Base-by-base conservation (phyloP, 78 protist genomes). In the Speleostelium caveatum region DNA sequence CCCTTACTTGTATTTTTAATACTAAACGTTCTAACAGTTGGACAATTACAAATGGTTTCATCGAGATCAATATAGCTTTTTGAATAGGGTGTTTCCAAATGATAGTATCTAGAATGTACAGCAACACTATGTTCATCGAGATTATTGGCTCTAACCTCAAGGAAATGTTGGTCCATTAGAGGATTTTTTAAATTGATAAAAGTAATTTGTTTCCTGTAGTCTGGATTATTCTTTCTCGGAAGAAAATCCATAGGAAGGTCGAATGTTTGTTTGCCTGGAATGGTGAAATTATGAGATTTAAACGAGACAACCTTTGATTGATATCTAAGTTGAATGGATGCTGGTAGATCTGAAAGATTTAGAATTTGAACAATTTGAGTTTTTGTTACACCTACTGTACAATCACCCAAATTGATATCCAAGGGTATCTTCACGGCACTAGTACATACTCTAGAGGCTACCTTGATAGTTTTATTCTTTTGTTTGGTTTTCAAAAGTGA, bases 181-280 rank as follows among this genome's bases (percentile, higher is more conserved):
- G 89, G 73, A 49, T 75, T 88, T n/a, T 30, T 67, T 21, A 55
- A 2, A 71, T 94, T 94, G 79, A 75, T 33, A 45, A 94, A 68
- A 1, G 93, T 76, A 55, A 95, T 75, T 63, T 92, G 95, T 39
- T 95, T 95, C 42, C 86, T 86, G n/a, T 95, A 95, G 30, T 91
- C 89, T 14, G 96, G 95, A 42, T 86, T 92, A 42, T 85, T 93
- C 67, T 80, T 91, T n/a, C 94, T 55, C 3, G 96, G 95, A 24
- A 79, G 33, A 30, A 86, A 67, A 21, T 71, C 86, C 63, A 90
- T 45, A 26, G 26, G 79, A 30, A 92, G 35, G 45, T 73, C 89
- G 45, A 19, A 33, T 19, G 88, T 22, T 86, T 91, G 93, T 21
- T 59, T 53, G 2, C 95, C 93, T 2, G 83, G 69, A 1, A 95